These are phyloP conservation scores for Dryadomyces quercus-mongolicae DNA, from an alignment of 2,329 filamentous ascomycete genomes.

Conservation along the genomic window DNA sequence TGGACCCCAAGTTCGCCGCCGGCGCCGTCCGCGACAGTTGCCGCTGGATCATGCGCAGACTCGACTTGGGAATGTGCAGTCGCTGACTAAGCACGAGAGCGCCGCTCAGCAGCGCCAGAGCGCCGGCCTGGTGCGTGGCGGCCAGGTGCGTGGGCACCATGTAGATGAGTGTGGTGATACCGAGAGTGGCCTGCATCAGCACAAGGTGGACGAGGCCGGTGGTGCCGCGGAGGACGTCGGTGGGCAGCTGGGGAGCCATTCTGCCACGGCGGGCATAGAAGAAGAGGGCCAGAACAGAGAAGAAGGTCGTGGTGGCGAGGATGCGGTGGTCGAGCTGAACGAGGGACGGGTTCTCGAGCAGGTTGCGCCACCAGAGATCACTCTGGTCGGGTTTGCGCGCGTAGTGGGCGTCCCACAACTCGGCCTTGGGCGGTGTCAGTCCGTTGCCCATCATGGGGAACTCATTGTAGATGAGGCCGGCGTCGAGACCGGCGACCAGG, in stretches of 20 bases:
- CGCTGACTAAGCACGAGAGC: constrained; percentile 69
- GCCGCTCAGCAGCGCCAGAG: constrained; percentile 71
- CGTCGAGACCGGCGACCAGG: constrained; percentile 87
- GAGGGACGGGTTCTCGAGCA: constrained; percentile 90
- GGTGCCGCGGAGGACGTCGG: constrained; percentile 54
- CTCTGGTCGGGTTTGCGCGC: constrained; percentile 62
- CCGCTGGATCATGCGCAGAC: constrained; percentile 46
- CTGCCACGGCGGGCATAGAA: constrained; percentile 62
- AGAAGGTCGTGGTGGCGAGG: constrained; percentile 80
- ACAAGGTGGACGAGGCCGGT: constrained; percentile 75
- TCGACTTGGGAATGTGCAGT: constrained; percentile 58
- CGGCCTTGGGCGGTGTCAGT: constrained; percentile 64
- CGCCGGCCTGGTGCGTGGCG: constrained; percentile 85
- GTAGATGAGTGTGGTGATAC: constrained; percentile 85
- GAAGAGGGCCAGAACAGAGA: constrained; percentile 65
- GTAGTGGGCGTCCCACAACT: constrained; percentile 82
- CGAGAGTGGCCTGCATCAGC: constrained; percentile 68
- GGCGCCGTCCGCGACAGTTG: constrained; percentile 18
- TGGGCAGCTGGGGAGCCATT: constrained; percentile 46
- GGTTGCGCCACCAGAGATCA: constrained; percentile 93
- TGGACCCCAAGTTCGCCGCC: too few species aligned
- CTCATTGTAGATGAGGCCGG: constrained; percentile 96
- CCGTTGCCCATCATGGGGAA: constrained; percentile 91
- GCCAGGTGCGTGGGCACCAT: constrained; percentile 83
- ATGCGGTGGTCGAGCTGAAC: constrained; percentile 95